Evolutionary conservation across 371 early-diverging fungal species (phyloP).

Genomic region (Lichtheimia ornata): DNA sequence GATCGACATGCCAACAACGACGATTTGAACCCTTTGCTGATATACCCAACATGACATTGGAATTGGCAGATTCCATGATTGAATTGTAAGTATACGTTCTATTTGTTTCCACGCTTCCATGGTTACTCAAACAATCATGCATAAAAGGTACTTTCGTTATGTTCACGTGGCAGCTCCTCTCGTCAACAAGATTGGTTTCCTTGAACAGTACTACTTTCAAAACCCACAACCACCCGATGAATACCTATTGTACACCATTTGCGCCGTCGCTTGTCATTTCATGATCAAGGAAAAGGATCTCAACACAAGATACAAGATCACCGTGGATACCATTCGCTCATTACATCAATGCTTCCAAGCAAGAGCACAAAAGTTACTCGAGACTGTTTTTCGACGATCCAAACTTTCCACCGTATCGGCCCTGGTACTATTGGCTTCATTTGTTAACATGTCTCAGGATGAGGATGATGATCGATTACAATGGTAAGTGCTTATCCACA

Average conservation of each 20-base stretch:
- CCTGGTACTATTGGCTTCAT: constrained; percentile 28
- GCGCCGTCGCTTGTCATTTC: constrained; percentile 14
- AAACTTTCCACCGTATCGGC: constrained; percentile 35
- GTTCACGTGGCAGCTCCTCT: constrained; percentile 28
- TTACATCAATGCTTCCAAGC: constrained; percentile 10
- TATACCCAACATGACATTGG: constrained; percentile 30
- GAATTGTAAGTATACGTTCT: constrained; percentile 14
- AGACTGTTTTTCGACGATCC: constrained; percentile 24
- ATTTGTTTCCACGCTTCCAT: background rate
- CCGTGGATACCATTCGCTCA: constrained; percentile 6
- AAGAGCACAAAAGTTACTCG: constrained; percentile 22
- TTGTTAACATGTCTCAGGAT: constrained; percentile 8
- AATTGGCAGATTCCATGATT: constrained; percentile 28
- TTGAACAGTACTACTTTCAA: constrained; percentile 42
- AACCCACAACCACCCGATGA: constrained; percentile 34
- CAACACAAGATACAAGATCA: constrained; percentile 6
- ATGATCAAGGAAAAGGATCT: constrained; percentile 6
- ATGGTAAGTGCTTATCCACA: background rate
- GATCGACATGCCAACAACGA: constrained; percentile 1
- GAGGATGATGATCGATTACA: constrained; percentile 9
- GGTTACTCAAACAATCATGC: background rate
- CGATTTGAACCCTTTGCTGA: constrained; percentile 23
- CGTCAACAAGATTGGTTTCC: constrained; percentile 41
- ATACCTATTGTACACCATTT: constrained; percentile 34
- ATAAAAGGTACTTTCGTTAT: constrained; percentile 34